phyloP scores from a whole-genome alignment of 78 protist genomes.

The Dictyostelium discoideum region DNA sequence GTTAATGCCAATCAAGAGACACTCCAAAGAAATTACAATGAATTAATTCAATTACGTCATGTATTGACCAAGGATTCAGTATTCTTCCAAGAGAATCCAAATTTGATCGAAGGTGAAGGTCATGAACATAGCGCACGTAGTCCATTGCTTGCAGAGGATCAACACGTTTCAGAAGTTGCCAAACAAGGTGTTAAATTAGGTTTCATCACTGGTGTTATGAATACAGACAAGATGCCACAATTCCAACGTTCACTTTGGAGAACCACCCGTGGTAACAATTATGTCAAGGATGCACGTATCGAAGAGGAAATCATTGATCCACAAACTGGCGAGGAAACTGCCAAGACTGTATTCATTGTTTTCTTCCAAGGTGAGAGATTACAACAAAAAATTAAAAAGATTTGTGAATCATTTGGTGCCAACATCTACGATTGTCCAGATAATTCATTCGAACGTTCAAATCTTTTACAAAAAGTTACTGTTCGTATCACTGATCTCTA shows the following conservation, averaged over 20 bases:
- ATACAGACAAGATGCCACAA: constrained; percentile 34
- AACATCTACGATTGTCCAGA: constrained; percentile 90
- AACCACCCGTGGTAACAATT: constrained; percentile 93
- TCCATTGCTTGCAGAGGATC: constrained; percentile 32
- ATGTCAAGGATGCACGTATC: constrained; percentile 80
- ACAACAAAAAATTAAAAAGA: constrained; percentile 85
- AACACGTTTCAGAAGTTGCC: constrained; percentile 19
- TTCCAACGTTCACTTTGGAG: constrained; percentile 94
- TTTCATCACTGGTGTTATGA: constrained; percentile 88
- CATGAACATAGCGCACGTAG: constrained; percentile 41
- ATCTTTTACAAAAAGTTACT: constrained; percentile 62
- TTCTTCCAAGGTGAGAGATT: constrained; percentile 92
- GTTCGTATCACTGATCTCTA: constrained; percentile 66
- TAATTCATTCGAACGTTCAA: constrained; percentile 76
- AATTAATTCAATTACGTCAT: constrained; percentile 79
- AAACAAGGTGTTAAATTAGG: constrained; percentile 78
- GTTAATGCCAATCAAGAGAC: constrained; percentile 83
- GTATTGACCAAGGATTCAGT: constrained; percentile 80
- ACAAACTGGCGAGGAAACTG: constrained; percentile 62
- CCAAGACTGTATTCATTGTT: constrained; percentile 88
- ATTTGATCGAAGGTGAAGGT: constrained; percentile 27
- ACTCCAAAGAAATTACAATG: constrained; percentile 77
- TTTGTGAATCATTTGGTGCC: constrained; percentile 92
- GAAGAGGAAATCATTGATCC: constrained; percentile 80
- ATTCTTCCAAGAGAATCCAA: constrained; percentile 87